Evolutionary conservation across 495 filamentous ascomycete species (phyloP).

Genomic region (Pseudoneurospora amorphoporcata): DNA sequence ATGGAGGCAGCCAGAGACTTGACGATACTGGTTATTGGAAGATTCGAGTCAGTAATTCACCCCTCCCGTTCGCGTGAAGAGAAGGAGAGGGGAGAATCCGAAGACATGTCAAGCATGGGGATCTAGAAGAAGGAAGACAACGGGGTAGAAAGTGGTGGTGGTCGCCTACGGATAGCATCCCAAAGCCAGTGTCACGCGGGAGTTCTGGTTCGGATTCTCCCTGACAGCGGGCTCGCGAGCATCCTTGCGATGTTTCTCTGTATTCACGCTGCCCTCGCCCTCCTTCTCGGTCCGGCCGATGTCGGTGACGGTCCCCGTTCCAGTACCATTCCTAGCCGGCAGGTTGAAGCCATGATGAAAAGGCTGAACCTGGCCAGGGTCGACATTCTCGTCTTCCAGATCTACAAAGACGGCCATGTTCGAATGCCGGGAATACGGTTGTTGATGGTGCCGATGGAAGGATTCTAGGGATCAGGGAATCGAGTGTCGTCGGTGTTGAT

Average conservation of each 20-base stretch:
- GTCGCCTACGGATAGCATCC: slow-evolving; percentile 77
- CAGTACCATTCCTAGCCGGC: not conserved
- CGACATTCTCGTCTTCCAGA: slow-evolving; percentile 45
- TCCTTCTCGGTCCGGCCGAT: not conserved
- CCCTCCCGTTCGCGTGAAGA: slow-evolving; percentile 2
- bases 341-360: not conserved
- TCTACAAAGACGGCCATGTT: slow-evolving; percentile 57
- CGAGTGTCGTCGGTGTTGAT: not conserved
- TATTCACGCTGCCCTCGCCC: not conserved
- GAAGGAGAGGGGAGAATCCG: slow-evolving; percentile 13
- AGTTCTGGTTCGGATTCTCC: slow-evolving; percentile 55
- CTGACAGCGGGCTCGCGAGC: slow-evolving; percentile 23
- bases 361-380: slow-evolving; percentile 28
- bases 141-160: slow-evolving; percentile 18
- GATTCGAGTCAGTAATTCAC: slow-evolving; percentile 17
- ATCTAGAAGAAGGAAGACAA: not conserved
- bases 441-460: not conserved
- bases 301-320: not conserved
- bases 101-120: not conserved
- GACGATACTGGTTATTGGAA: slow-evolving; percentile 49
- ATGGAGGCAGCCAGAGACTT: slow-evolving; percentile 61
- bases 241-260: slow-evolving; percentile 8
- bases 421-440: not conserved
- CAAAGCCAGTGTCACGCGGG: slow-evolving; percentile 60
- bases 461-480: not conserved